Evolutionary conservation across 805 yeast species (phyloP).

Genomic region (Suhomyces canberraensis): DNA sequence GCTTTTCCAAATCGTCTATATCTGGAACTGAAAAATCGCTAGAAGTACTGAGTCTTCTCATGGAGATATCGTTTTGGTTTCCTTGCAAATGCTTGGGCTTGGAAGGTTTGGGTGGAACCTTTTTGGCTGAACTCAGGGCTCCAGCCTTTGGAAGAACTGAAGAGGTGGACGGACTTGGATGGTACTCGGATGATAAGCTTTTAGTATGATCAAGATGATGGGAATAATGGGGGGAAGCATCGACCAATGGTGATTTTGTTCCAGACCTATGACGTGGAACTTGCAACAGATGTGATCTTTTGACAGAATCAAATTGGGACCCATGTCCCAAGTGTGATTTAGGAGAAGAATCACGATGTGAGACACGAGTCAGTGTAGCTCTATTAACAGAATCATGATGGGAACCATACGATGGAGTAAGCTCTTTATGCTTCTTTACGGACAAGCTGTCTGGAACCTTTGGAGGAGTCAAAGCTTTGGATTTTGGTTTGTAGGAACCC

Average conservation of each 20-base stretch:
- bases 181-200: background rate
- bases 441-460: constrained; percentile 33
- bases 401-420: background rate
- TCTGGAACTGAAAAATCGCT: constrained; percentile 49
- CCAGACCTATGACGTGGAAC: too few species aligned
- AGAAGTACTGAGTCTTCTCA: constrained; percentile 29
- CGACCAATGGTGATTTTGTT: background rate
- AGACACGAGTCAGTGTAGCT: too few species aligned
- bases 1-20: constrained; percentile 56
- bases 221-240: too few species aligned
- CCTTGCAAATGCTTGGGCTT: constrained; percentile 55
- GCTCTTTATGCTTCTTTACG: constrained; percentile 9
- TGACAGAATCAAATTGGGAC: background rate
- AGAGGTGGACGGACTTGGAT: background rate
- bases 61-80: constrained; percentile 8
- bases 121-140: constrained; percentile 15
- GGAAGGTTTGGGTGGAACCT: constrained; percentile 62
- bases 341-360: background rate
- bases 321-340: background rate
- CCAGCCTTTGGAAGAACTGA: constrained; percentile 2
- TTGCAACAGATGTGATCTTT: background rate
- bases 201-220: too few species aligned
- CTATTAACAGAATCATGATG: too few species aligned
- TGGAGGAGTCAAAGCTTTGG: constrained; percentile 26
- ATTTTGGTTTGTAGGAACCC: background rate